phyloP scores from a whole-genome alignment of 2,329 filamentous ascomycete genomes.

The Pestalotiopsis sp. region DNA sequence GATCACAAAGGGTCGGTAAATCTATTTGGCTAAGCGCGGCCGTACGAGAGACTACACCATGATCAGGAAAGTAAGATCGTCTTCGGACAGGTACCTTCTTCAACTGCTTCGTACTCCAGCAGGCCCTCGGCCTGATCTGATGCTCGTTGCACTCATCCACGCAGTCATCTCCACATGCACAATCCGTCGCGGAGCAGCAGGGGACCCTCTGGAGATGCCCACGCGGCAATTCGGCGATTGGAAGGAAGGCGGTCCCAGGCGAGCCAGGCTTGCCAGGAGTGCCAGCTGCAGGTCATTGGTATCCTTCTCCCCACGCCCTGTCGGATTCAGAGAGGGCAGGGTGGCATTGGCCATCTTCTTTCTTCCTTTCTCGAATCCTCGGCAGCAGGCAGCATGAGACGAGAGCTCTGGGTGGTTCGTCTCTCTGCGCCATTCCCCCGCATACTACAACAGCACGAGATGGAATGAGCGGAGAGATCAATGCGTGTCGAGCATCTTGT shows the following conservation, averaged over 20 bases:
- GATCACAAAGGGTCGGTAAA: background rate
- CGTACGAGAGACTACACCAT: background rate
- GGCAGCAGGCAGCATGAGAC: background rate
- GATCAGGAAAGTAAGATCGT: background rate
- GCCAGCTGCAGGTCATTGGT: background rate
- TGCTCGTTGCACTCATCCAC: background rate
- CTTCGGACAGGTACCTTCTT: background rate
- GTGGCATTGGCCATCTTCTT: background rate
- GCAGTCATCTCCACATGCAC: background rate
- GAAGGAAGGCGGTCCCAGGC: background rate
- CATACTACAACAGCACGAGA: background rate
- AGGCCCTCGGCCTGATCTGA: background rate
- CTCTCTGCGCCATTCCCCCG: background rate
- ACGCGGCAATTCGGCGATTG: constrained; percentile 2
- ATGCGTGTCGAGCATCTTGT: background rate
- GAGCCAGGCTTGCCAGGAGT: background rate
- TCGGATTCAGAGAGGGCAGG: background rate
- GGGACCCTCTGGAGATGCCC: background rate
- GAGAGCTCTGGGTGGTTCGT: no score
- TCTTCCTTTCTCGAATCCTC: background rate
- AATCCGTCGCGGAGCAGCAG: background rate
- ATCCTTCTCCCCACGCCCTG: background rate
- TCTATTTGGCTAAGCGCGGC: background rate
- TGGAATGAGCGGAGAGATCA: background rate
- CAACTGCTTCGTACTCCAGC: background rate